Conservation (phyloP, 305 asterid genomes). For the Solanum hybrid region DNA sequence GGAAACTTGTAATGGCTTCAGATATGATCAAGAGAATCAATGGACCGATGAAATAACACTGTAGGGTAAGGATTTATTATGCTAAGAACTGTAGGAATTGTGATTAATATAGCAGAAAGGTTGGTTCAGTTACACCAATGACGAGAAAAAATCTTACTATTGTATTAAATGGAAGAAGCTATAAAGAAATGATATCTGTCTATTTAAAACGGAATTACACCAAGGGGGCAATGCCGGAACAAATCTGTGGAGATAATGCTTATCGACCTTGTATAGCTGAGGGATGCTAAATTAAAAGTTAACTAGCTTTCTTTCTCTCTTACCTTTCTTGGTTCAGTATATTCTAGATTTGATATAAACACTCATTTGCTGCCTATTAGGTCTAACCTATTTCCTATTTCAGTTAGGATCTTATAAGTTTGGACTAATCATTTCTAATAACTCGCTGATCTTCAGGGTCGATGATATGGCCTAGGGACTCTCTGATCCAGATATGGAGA, state of each 20-base stretch:
- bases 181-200: not conserved
- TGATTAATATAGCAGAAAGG: not conserved
- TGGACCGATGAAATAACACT: not conserved
- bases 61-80: not conserved
- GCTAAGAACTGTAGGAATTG: not conserved
- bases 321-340: not conserved
- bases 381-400: not conserved
- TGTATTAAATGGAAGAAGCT: not conserved
- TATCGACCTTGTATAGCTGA: too few relatives aligned
- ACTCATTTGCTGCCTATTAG: not conserved
- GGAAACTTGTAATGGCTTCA: not conserved
- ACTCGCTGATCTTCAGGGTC: not conserved
- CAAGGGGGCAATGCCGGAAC: not conserved
- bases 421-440: not conserved
- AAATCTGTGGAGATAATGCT: not conserved
- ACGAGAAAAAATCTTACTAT: not conserved
- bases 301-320: too few relatives aligned
- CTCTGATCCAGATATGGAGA: not conserved
- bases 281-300: too few relatives aligned
- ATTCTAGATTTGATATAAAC: too few relatives aligned
- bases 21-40: not conserved
- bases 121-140: not conserved
- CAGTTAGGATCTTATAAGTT: not conserved
- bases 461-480: not conserved
- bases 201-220: not conserved